Base-by-base conservation (phyloP, 1,284 basidiomycete species). In the Puccinia coronata region DNA sequence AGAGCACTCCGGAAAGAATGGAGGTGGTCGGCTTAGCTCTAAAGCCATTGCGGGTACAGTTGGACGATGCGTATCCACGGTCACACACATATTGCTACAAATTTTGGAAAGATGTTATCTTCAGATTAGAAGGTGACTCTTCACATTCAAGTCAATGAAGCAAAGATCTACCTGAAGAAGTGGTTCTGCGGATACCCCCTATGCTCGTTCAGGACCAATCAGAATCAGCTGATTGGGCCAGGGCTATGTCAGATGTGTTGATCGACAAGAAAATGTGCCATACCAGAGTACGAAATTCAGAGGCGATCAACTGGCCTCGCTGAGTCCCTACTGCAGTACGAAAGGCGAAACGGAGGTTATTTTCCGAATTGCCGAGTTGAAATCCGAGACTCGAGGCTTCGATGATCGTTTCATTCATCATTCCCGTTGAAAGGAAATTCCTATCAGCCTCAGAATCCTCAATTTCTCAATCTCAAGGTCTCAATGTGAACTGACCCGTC, bases 11-110 rank as follows among this genome's bases (percentile, higher is more conserved):
- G 57, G 55, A 12, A 31, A 59, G 34, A 8, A 59, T 6, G 28
- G 57, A 31, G 12, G 28, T 34, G 28, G 57, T 28, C 16, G 57
- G 57, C 28, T 34, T 59, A 31, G 36, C 41, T 73, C 41, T 73
- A 39, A 77, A 77, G 8, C 74, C 74, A 16, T 65, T 67, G 20
- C 43, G 39, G 25, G 59, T 65, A 47, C 61, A 63, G 51, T 43
- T 16, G 14, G 39, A 51, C 3, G 61, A 43, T 23, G 74, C 34
- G 49, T 65, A 77, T 31, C 74, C 74, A 51, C 74, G 57, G 41
- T 65, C 57, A n/a, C 74, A 77, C 14, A 77, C 74, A 28, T 77
- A 77, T 77, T 77, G 59, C 74, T 77, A 36, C 23, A 2, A 49
- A 25, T 18, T 25, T 34, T 9, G 6, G 28, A 59, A 16, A 36